Evolutionary conservation across 2,329 filamentous ascomycete species (phyloP).

Genomic region (Trichoderma sp.): DNA sequence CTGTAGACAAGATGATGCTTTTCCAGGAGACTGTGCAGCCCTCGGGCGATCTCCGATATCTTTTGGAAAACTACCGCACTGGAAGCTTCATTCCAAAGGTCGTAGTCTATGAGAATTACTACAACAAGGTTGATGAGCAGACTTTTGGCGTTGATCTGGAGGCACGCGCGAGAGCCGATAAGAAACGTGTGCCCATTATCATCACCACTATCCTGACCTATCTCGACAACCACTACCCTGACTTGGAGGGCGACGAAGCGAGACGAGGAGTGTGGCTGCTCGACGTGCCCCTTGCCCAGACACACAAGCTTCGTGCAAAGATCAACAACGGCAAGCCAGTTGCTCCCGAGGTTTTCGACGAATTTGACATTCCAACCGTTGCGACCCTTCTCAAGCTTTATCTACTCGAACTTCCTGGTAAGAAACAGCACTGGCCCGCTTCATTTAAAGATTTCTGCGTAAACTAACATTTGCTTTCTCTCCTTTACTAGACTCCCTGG

Average conservation of each 20-base stretch:
- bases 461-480: neutral
- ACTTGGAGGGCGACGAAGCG: conserved; percentile 93
- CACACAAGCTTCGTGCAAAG: conserved; percentile 76
- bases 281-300: conserved; percentile 81
- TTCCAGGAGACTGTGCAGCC: conserved; percentile 99
- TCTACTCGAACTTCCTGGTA: conserved; percentile 88
- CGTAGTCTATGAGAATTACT: conserved; percentile 96
- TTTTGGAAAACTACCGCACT: conserved; percentile 95
- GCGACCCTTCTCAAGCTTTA: conserved; percentile 93
- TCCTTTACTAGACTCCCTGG: conserved; percentile 75
- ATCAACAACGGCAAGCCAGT: conserved; percentile 87
- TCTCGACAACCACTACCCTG: conserved; percentile 93
- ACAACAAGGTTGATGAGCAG: conserved; percentile 96
- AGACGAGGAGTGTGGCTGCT: conserved; percentile 90
- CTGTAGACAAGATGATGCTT: conserved; percentile 97
- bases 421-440: conserved; percentile 32
- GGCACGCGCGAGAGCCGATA: conserved; percentile 85
- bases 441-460: neutral
- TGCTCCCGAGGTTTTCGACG: conserved; percentile 71
- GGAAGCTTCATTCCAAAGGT: conserved; percentile 89
- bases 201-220: conserved; percentile 93
- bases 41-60: conserved; percentile 81
- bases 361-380: conserved; percentile 92
- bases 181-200: conserved; percentile 90
- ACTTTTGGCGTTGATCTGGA: conserved; percentile 98